These are phyloP conservation scores for Rhodosporidiobolus odoratus DNA, from an alignment of 768 basidiomycete species.

Conservation along the genomic window DNA sequence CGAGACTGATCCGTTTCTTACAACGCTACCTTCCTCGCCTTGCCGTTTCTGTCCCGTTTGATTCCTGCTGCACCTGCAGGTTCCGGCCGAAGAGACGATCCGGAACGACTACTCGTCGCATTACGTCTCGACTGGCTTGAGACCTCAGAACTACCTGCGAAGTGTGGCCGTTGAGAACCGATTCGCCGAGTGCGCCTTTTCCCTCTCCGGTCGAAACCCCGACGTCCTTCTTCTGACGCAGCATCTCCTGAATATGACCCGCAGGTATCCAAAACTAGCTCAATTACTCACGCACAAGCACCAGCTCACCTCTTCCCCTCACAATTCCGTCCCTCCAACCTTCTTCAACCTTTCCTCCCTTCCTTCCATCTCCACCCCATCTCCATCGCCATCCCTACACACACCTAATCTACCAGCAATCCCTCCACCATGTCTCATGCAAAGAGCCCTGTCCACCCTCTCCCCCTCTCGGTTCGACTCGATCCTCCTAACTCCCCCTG, in stretches of 20 bases:
- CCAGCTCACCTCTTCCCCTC: conserved; percentile 64
- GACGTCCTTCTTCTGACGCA: not conserved
- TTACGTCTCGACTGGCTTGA: conserved; percentile 84
- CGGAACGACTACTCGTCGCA: conserved; percentile 88
- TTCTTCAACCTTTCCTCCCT: conserved; percentile 51
- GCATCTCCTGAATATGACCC: not conserved
- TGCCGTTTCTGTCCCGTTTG: not conserved
- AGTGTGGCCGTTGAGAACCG: conserved; percentile 81
- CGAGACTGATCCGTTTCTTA: conserved; percentile 1
- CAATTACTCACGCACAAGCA: conserved; percentile 78
- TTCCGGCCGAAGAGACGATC: conserved; percentile 91
- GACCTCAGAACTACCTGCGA: conserved; percentile 89
- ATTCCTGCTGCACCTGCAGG: too few species aligned
- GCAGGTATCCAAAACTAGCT: conserved; percentile 89
- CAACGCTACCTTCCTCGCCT: too few species aligned
- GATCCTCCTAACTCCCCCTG: conserved; percentile 80
- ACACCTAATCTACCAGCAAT: not conserved
- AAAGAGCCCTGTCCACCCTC: conserved; percentile 6
- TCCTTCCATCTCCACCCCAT: not conserved
- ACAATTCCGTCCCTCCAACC: conserved; percentile 38
- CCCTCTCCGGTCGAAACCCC: not conserved
- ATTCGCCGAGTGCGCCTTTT: conserved; percentile 82
- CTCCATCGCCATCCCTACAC: not conserved
- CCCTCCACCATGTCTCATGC: conserved; percentile 43
- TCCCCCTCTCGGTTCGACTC: conserved; percentile 69